These are phyloP conservation scores for Neurospora sp. DNA, from an alignment of 495 filamentous ascomycete species.

Conservation along the genomic window DNA sequence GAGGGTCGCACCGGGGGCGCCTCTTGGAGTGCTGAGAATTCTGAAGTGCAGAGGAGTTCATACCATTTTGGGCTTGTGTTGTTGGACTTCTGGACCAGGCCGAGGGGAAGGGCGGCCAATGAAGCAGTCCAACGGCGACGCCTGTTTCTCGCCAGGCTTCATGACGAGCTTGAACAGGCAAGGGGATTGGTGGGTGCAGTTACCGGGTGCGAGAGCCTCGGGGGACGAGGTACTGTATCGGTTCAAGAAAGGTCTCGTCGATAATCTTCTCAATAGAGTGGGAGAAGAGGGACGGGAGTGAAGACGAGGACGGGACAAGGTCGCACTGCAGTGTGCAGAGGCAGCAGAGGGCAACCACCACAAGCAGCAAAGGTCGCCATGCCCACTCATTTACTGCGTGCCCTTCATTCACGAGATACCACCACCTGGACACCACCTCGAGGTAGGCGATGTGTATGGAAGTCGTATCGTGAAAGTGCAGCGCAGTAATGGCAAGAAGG, in stretches of 20 bases:
- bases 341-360: neutral
- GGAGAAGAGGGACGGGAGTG: neutral
- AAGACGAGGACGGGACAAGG: neutral
- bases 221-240: neutral
- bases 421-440: neutral
- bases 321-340: neutral
- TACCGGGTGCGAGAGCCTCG: neutral
- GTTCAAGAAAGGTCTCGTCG: neutral
- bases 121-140: neutral
- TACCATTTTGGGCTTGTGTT: neutral
- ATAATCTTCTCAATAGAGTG: neutral
- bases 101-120: neutral
- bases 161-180: neutral
- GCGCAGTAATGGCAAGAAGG: neutral
- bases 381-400: neutral
- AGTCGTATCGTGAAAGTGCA: neutral
- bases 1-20: neutral
- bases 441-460: neutral
- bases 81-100: neutral
- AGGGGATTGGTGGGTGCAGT: neutral
- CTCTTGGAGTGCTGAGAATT: neutral
- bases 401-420: neutral
- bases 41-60: neutral
- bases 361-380: neutral
- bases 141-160: neutral